Percentiles rank a stretch among this genome's conserved stretches.
phyloP scores from a whole-genome alignment of 2,329 filamentous ascomycete species.

The Anthostomella pinea region DNA sequence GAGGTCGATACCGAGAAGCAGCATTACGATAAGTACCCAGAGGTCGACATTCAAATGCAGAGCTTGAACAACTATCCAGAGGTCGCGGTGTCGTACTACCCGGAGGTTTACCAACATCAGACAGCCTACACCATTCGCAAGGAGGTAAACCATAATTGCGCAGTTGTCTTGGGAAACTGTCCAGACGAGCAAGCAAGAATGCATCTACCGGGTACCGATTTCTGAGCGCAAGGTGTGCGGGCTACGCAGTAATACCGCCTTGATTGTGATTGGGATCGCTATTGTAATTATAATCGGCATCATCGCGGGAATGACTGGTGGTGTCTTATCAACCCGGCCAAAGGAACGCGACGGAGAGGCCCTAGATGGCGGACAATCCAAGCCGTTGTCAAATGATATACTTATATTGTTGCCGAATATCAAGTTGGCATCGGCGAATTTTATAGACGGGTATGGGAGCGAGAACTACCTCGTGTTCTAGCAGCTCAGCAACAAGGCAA shows the following conservation, averaged over 20 bases:
- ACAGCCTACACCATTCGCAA: not conserved
- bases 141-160: too few species aligned
- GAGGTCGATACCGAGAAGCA: too few species aligned
- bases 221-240: conserved; percentile 2
- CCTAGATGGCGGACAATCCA: too few species aligned
- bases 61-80: conserved; percentile 3
- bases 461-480: conserved; percentile 27
- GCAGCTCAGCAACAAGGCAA: conserved; percentile 25
- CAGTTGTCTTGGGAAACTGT: too few species aligned
- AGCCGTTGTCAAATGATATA: too few species aligned
- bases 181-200: too few species aligned
- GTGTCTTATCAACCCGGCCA: not conserved
- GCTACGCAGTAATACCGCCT: conserved; percentile 1
- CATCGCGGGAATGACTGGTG: conserved; percentile 2
- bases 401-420: too few species aligned
- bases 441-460: conserved; percentile 24
- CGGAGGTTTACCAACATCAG: not conserved
- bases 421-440: conserved; percentile 30
- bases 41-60: conserved; percentile 2
- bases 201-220: not conserved
- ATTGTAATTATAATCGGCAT: not conserved
- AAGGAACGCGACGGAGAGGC: too few species aligned
- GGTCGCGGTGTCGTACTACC: not conserved
- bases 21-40: too few species aligned
- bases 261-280: not conserved